Evolutionary conservation across 202 grass and related monocot species (phyloP).

Genomic region (Elaeis oleifera): DNA sequence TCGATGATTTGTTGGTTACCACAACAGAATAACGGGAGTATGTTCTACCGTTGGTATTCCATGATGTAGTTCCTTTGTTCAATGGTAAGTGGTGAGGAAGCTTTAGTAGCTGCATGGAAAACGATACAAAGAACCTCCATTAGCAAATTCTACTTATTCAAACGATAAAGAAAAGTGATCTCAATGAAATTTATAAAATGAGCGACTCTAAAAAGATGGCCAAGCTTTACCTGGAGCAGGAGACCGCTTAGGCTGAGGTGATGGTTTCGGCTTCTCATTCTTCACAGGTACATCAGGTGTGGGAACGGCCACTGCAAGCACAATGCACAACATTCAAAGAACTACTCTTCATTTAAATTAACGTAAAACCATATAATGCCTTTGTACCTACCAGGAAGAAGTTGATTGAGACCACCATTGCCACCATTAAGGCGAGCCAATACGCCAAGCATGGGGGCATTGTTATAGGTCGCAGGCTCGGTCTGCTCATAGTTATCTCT

Average conservation of each 20-base stretch:
- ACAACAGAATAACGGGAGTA: constrained; percentile 59
- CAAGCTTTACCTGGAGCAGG: no score
- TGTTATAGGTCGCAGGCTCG: constrained; percentile 84
- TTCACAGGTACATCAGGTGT: no score
- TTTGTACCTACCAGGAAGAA: constrained; percentile 18
- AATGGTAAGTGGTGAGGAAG: constrained; percentile 31
- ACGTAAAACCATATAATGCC: neutral
- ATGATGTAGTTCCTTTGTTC: constrained; percentile 66
- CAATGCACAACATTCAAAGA: neutral
- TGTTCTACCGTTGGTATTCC: constrained; percentile 37
- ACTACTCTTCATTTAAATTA: neutral
- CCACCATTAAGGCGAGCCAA: constrained; percentile 62
- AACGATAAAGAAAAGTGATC: neutral
- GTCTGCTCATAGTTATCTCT: constrained; percentile 85
- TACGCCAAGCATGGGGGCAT: constrained; percentile 67
- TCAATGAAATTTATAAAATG: constrained; percentile 9
- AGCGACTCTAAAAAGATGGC: no score
- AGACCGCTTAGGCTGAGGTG: no score
- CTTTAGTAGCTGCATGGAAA: constrained; percentile 3
- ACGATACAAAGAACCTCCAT: neutral
- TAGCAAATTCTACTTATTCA: neutral
- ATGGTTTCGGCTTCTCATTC: no score
- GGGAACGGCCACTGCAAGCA: no score
- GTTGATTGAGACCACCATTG: constrained; percentile 33
- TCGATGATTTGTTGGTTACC: constrained; percentile 67